A percentile compares a stretch with the other conserved stretches of the same genome.
These are phyloP conservation scores for Haberlea rhodopensis DNA, from an alignment of 257 asterid species.

Conservation along the genomic window DNA sequence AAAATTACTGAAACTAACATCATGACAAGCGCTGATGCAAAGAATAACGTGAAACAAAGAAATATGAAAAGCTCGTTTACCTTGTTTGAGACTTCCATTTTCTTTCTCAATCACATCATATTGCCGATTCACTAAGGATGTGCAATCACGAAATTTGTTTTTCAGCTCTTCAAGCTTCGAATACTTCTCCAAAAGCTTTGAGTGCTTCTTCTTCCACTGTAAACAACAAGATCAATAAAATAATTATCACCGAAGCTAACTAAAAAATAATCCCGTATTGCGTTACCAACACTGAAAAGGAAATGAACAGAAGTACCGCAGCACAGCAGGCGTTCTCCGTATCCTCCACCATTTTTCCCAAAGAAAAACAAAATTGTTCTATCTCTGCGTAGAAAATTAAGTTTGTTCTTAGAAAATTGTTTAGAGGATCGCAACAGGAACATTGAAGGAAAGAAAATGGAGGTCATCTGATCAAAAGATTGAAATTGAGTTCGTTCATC, in stretches of 20 bases:
- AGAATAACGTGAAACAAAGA: neutral
- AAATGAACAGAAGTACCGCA: too few species aligned
- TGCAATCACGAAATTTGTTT: constrained; percentile 39
- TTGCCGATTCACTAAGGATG: constrained; percentile 31
- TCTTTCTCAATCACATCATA: constrained; percentile 40
- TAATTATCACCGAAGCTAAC: neutral
- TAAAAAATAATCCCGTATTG: too few species aligned
- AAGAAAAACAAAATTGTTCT: too few species aligned
- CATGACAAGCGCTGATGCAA: neutral
- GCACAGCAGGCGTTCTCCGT: too few species aligned
- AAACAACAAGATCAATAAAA: neutral
- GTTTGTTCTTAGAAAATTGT: too few species aligned
- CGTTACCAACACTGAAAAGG: too few species aligned
- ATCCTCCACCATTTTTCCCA: too few species aligned
- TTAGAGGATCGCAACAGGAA: too few species aligned
- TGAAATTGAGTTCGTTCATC: too few species aligned
- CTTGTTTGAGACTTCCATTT: constrained; percentile 49
- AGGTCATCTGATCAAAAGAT: too few species aligned
- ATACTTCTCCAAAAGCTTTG: constrained; percentile 48
- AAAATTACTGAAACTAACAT: too few species aligned
- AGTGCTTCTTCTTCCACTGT: constrained; percentile 61
- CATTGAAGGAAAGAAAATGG: too few species aligned
- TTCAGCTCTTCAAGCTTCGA: constrained; percentile 40
- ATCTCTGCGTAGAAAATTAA: neutral
- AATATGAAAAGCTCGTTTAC: constrained; percentile 25